phyloP scores from a whole-genome alignment of 2,329 filamentous ascomycete species.

The Exophiala sp. region DNA sequence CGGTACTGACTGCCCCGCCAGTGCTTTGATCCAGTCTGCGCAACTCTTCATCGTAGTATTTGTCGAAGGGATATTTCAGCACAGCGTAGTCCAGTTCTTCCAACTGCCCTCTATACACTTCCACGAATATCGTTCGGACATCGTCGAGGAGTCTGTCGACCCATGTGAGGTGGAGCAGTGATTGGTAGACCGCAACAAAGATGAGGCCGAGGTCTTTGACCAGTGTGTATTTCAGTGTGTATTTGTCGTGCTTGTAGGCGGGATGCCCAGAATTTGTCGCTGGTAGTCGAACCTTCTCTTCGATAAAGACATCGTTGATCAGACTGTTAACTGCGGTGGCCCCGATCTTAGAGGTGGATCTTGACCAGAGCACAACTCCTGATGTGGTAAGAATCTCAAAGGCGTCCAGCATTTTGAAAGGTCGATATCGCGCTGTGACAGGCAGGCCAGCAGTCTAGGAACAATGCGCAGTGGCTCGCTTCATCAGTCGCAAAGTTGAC shows the following conservation, averaged over 20 bases:
- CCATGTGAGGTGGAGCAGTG: conserved; percentile 90
- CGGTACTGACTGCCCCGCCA: conserved; percentile 40
- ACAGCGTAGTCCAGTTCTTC: conserved; percentile 72
- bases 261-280: conserved; percentile 60
- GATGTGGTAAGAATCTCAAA: conserved; percentile 96
- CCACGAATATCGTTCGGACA: conserved; percentile 83
- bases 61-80: conserved; percentile 78
- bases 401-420: conserved; percentile 71
- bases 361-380: conserved; percentile 94
- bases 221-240: conserved; percentile 89
- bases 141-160: conserved; percentile 95
- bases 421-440: neutral
- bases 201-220: conserved; percentile 90
- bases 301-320: conserved; percentile 95
- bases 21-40: conserved; percentile 61
- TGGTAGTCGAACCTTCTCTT: conserved; percentile 67
- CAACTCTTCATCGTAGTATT: conserved; percentile 91
- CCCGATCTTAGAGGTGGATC: conserved; percentile 72
- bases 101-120: conserved; percentile 81
- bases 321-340: conserved; percentile 85
- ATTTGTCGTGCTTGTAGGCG: conserved; percentile 82
- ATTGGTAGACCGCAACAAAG: conserved; percentile 97
- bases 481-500: neutral
- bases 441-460: neutral
- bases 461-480: neutral